Base-by-base conservation (phyloP, 192 early-diverging fungal genomes). In the Coemansia sp. region DNA sequence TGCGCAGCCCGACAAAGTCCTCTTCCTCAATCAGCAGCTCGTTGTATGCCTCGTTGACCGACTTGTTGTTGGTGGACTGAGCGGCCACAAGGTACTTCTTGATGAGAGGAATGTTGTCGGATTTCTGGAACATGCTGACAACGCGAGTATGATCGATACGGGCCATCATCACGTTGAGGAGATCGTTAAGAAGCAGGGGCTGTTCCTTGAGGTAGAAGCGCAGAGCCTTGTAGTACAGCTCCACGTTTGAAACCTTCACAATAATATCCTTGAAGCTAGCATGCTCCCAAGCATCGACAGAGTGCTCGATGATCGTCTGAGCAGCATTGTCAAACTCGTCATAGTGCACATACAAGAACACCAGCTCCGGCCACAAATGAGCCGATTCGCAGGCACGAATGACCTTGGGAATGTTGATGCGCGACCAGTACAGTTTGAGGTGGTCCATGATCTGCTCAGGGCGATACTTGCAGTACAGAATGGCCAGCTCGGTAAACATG, bases 371-470 rank as follows among this genome's bases (percentile, higher is more conserved):
- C 96, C 96, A 99, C 71, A 98, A 78, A 64, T 98, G 96, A 20
- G 92, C 92, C 10, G 87, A 84, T 79, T 96, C 93, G 75, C 94
- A 96, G 10, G 95, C 89, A 32, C 91, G 83, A 65, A 99, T 99
- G 56, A 98, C 97, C 88, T 99, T 99, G 60, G 97, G 96, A 59
- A 97, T 97, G 80, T 99, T 99, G 85, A 98, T 91, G 56, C 97
- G 93, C 60, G 92, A 91, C 87, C 93, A 96, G 83, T 95, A 98
- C 55, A 98, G 85, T 74, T 95, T 94, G 64, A 99, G 85, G 64
- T 99, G 97, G 72, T 97, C 96, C 91, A 96, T 95, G 82, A 98
- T 89, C 59, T 91, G 88, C 66, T 97, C 96, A 0, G 94, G 90
- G 17, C 87, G 86, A 87, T 99, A 96, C 76, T 96, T 97, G 73